Evolutionary conservation across 352 stramenopile genomes (phyloP).

Genomic region (Globisporangium recalcitrans): DNA sequence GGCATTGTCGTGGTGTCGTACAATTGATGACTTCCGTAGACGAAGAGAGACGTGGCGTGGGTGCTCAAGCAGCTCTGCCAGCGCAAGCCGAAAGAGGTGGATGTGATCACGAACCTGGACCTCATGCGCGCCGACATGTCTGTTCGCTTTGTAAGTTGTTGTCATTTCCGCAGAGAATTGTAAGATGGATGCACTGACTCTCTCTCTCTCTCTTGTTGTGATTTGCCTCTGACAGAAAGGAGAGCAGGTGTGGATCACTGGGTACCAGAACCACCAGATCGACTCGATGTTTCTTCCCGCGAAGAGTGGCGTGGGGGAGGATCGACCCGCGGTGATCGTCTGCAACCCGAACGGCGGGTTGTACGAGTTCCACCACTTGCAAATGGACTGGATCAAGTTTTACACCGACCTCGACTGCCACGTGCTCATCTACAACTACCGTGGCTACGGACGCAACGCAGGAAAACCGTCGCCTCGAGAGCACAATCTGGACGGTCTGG

Average conservation of each 20-base stretch:
- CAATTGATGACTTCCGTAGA: conserved; percentile 10
- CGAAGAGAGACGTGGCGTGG: conserved; percentile 40
- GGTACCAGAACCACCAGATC: conserved; percentile 53
- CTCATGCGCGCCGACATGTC: conserved; percentile 79
- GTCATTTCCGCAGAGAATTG: background rate
- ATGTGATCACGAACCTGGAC: conserved; percentile 68
- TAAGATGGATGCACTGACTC: background rate
- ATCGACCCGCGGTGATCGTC: conserved; percentile 55
- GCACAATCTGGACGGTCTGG: conserved; percentile 67
- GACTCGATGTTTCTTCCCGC: conserved; percentile 78
- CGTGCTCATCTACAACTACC: conserved; percentile 86
- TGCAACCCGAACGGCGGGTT: conserved; percentile 84
- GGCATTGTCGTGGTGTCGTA: background rate
- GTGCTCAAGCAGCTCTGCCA: conserved; percentile 49
- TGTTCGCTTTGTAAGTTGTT: conserved; percentile 63
- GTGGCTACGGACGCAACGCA: conserved; percentile 72
- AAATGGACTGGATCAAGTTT: conserved; percentile 89
- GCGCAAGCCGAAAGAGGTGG: conserved; percentile 31
- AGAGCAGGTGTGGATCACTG: conserved; percentile 76
- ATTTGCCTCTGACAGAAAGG: conserved; percentile 48
- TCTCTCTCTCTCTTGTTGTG: background rate
- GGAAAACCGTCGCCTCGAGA: conserved; percentile 50
- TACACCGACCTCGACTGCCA: conserved; percentile 77
- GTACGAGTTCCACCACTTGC: conserved; percentile 86
- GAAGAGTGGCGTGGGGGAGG: conserved; percentile 26